Evolutionary conservation across 1,139 yeast species (phyloP).

Genomic region (Saccharomyces hybrid): DNA sequence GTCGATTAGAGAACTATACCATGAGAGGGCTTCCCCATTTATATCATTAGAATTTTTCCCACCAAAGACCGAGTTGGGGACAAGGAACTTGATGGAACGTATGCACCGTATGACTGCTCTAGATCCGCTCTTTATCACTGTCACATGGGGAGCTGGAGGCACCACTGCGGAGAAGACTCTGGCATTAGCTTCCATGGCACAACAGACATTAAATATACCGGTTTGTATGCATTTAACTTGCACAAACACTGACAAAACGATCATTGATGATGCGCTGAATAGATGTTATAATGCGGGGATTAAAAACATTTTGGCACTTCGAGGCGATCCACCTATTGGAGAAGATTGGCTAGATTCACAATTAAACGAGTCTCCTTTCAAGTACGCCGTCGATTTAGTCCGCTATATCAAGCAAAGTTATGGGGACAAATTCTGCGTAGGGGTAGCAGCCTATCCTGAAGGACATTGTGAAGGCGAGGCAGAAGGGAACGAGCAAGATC

Average conservation of each 20-base stretch:
- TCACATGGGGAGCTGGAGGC: constrained; percentile 99
- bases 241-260: constrained; percentile 74
- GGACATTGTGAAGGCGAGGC: constrained; percentile 81
- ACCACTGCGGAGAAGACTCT: constrained; percentile 82
- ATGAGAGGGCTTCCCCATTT: constrained; percentile 45
- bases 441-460: constrained; percentile 94
- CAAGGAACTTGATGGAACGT: constrained; percentile 75
- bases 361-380: constrained; percentile 42
- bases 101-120: constrained; percentile 75
- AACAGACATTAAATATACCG: constrained; percentile 66
- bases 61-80: constrained; percentile 87
- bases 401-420: constrained; percentile 59
- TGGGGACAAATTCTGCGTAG: constrained; percentile 75
- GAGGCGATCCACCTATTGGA: constrained; percentile 95
- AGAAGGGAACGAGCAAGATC: constrained; percentile 56
- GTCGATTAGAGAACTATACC: constrained; percentile 51
- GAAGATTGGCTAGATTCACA: constrained; percentile 31
- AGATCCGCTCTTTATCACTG: constrained; percentile 82
- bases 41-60: constrained; percentile 95
- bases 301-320: constrained; percentile 76
- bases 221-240: constrained; percentile 94
- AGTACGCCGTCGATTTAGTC: constrained; percentile 77
- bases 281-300: constrained; percentile 73
- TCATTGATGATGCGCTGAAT: constrained; percentile 71
- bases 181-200: constrained; percentile 74